Percentiles rank a stretch among this genome's conserved stretches.
Evolutionary conservation across 441 rosid genomes (phyloP).

Genomic region (Flueggea neowawraea): DNA sequence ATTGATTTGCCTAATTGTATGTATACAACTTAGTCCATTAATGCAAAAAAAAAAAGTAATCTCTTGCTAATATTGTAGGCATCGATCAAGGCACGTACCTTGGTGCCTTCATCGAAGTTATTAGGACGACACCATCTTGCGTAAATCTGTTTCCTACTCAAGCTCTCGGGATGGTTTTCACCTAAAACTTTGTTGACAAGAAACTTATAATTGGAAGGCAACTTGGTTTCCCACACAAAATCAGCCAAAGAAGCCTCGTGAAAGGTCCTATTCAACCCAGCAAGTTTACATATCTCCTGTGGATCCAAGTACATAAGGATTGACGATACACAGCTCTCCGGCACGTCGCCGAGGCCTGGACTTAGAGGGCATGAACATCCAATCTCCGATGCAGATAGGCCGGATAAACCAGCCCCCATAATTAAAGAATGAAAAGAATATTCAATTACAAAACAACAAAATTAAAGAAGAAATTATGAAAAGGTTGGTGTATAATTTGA

Average conservation of each 20-base stretch:
- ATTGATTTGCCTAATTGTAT: too few relatives aligned
- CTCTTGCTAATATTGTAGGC: too few relatives aligned
- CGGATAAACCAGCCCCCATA: slow-evolving; percentile 57
- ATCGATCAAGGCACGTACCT: slow-evolving; percentile 32
- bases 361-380: slow-evolving; percentile 14
- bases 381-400: slow-evolving; percentile 16
- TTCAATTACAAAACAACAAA: not conserved
- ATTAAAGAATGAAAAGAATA: not conserved
- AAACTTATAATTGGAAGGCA: slow-evolving; percentile 57
- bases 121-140: slow-evolving; percentile 44
- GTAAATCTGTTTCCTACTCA: slow-evolving; percentile 53
- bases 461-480: not conserved
- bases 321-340: slow-evolving; percentile 73
- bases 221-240: slow-evolving; percentile 76
- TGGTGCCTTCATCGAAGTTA: slow-evolving; percentile 53
- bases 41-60: too few relatives aligned
- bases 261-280: slow-evolving; percentile 56
- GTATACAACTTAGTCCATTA: too few relatives aligned
- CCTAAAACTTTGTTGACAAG: slow-evolving; percentile 33
- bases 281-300: slow-evolving; percentile 67
- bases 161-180: slow-evolving; percentile 16
- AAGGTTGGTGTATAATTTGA: slow-evolving; percentile 1
- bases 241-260: slow-evolving; percentile 72
- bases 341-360: slow-evolving; percentile 58
- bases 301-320: slow-evolving; percentile 62